Base-by-base conservation (phyloP, 2,329 filamentous ascomycete genomes). In the Fusarium annulatum region DNA sequence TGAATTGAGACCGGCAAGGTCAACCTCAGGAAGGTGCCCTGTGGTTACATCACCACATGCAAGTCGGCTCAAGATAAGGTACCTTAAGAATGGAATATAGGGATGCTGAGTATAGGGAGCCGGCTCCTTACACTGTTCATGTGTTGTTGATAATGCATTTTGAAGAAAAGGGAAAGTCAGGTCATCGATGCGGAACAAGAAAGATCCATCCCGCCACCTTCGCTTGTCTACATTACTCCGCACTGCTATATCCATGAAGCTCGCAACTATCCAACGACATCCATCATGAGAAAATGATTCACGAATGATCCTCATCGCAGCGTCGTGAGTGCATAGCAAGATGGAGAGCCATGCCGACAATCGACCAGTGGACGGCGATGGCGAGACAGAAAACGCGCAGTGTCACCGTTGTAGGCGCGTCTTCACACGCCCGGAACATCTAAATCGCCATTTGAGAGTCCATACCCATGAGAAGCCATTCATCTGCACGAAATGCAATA, bases 401-500 rank as follows among this genome's bases (percentile, higher is more conserved):
- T 67, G 64, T 7, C 63, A 45, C 9, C 52, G 38, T 8, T 67
- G 72, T 42, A 34, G 28, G 11, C 63, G 38, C 16, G 43, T 36
- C 16, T 74, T 74, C 46, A 48, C 64, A 3, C 59, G 72, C 23
- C 69, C 58, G 26, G 72, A 74, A 36, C 72, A 74, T 45, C 43
- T 74, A 16, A 55, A 60, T 21, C 72, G 72, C 5, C 72, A 74
- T 58, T 16, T 49, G n/a, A 67, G 72, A 46, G 42, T 46, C 5
- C 72, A 74, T 38, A 74, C 72, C 6, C 55, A 45, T 9, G 72
- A 74, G 51, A 74, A 70, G n/a, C 72, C 72, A 12, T 74, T 58
- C 53, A 23, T 41, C 8, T 74, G 72, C 19, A 7, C 30, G 2
- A 41, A 64, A 48, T 74, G 72, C 41, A 61, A 45, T 12, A 74